Evolutionary conservation across 2,329 filamentous ascomycete genomes (phyloP), one percentile per base, ranked within the genome.

Genomic region (Neofusicoccum parvum): DNA sequence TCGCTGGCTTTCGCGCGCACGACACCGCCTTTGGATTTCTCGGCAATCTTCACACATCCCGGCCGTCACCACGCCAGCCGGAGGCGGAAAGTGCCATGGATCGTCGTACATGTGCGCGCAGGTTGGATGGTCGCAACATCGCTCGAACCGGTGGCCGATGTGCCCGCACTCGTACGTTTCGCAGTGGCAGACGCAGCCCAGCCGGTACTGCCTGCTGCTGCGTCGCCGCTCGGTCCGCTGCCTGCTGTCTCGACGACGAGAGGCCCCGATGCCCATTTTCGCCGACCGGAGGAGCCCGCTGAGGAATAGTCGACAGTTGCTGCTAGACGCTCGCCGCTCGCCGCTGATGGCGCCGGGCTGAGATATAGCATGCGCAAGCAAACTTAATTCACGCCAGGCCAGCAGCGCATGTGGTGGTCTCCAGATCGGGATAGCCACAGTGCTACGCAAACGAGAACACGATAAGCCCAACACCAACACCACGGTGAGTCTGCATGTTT

Each of bases 1-100:
- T 45, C 27, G 9, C 14, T 36, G 27, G n/a, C 5, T 15, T 34
- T 48, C 41, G 43, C 56, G 32, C 43, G 3, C 56, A 15, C 23
- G 23, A 32, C 39, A 14, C 11, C 37, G 53, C 14, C 23, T 43
- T 43, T 34, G 23, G 39, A 32, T 27, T 41, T 32, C 54, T 58
- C 54, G 54, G 54, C 56, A 60, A 37, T 60, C 43, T 36, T 23
- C 23, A 36, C 54, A 60, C 32, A 37, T 12, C 56, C 56, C 56
- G 56, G 56, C 27, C 41, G 41, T 23, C 27, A n/a, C 43, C n/a
- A 37, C 37, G 36, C 27, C 56, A 32, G 27, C 56, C 56, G 43
- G 56, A 15, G 56, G 41, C 14, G 56, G 56, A 60, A 60, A 60
- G 56, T 60, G 56, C 56, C 56, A 60, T 60, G 56, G 56, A 59